Percentiles rank a stretch among this genome's conserved stretches.
Conservation (phyloP, 202 grass and related monocot species). For the Panicum virgatum region DNA sequence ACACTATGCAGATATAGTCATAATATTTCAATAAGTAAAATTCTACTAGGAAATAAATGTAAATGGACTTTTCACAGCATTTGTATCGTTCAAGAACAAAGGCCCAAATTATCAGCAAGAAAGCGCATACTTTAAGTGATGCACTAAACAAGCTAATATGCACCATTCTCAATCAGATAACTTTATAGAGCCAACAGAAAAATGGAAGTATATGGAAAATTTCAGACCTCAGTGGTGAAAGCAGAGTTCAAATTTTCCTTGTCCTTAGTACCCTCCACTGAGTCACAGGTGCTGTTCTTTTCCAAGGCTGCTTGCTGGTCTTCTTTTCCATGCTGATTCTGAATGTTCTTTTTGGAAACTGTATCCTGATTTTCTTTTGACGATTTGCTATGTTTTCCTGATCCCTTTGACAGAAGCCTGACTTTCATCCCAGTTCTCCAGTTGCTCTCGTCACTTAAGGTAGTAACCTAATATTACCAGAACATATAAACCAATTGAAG, state of each 20-base stretch:
- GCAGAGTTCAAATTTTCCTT: conserved; percentile 44
- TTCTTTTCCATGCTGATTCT: conserved; percentile 44
- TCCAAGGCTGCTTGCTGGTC: conserved; percentile 19
- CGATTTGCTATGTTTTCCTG: conserved; percentile 36
- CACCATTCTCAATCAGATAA: not conserved
- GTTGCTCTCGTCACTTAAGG: conserved; percentile 77
- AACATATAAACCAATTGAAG: conserved; percentile 5
- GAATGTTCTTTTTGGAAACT: conserved; percentile 43
- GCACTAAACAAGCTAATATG: not conserved
- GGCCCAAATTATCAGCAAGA: conserved; percentile 2
- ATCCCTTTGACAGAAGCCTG: conserved; percentile 59
- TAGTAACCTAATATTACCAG: conserved; percentile 52
- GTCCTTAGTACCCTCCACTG: conserved; percentile 24
- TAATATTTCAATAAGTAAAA: not conserved
- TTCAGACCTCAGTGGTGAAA: conserved; percentile 38
- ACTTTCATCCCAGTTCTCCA: conserved; percentile 94
- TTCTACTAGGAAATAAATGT: not conserved
- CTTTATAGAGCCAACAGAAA: not conserved
- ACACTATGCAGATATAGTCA: not conserved
- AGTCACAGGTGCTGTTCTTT: conserved; percentile 28
- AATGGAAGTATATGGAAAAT: not conserved
- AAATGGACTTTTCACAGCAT: not conserved
- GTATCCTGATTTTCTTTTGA: conserved; percentile 48
- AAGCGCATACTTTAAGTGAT: conserved; percentile 20
- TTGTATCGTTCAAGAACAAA: conserved; percentile 16